Base-by-base conservation (phyloP, 257 asterid species). In the Nicotiana sylvestris region DNA sequence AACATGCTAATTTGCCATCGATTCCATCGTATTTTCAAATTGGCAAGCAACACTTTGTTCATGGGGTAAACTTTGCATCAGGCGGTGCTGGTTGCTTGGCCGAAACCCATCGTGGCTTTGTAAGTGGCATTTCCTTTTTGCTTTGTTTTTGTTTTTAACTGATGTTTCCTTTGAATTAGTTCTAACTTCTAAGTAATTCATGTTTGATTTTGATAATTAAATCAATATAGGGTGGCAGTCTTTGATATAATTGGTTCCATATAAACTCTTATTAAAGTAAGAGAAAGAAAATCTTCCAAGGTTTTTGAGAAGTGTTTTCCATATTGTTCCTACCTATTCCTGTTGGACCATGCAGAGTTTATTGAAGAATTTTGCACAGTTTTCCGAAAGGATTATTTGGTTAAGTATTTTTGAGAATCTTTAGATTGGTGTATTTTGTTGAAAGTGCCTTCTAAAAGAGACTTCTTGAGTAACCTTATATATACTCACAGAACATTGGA, bases 31-130 rank as follows among this genome's bases (percentile, higher is more conserved):
- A 74, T 74, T 74, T 74, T 74, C 60, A 74, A 25, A 74, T 74
- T 74, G 79, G 4, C 25, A 74, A 74, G 62, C 21, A 74, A 74
- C 21, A 13, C 49, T 74, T 46, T 13, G 79, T 6, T 74, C 79
- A 74, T 49, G 79, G 79, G 13, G 79, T 74, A 46, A 74, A 74
- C 62, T 46, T 74, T 74, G 79, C 61, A 25, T 74, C 79, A 74
- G 79, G 79, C 79, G 2, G 66, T 46, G 58, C 78, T 43, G 78
- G 78, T 72, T 72, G 78, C 46, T 72, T 72, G 78, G 78, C 46
- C 0, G 78, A 72, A 72, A 72, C 78, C 6, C 60, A 72, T 72
- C 78, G 37, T 46, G 78, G 60, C 4, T 46, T 43, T 46, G 78
- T 74, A 49, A 49, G 79, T 0, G 61, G 33, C 33, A 32, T 32